Conservation (phyloP, 768 basidiomycete genomes). For the Amanita subjunquillea region DNA sequence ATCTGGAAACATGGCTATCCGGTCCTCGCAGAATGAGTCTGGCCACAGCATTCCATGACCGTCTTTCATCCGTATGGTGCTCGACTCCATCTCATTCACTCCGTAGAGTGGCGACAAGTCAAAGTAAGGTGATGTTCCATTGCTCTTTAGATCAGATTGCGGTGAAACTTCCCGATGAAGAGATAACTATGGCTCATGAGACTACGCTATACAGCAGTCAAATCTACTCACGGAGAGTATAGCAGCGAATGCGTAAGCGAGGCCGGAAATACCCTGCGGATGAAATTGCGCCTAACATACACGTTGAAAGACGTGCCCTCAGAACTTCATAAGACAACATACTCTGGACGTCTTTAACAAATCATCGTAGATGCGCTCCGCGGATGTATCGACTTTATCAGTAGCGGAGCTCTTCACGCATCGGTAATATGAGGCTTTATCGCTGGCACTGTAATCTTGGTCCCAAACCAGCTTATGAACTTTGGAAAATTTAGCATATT, state of each 20-base stretch:
- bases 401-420: not conserved
- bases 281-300: conserved; percentile 1
- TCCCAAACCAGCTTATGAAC: not conserved
- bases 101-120: conserved; percentile 16
- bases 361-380: not conserved
- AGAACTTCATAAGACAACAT: not conserved
- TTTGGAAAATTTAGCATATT: not conserved
- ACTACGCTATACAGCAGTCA: not conserved
- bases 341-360: not conserved
- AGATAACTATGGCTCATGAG: conserved; percentile 6
- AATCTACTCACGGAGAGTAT: conserved; percentile 8
- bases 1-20: conserved; percentile 7
- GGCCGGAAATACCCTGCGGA: conserved; percentile 9
- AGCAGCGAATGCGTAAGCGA: conserved; percentile 6
- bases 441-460: not conserved
- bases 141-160: not conserved
- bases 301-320: not conserved
- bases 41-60: conserved; percentile 14
- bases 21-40: conserved; percentile 14
- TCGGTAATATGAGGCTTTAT: not conserved
- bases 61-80: conserved; percentile 12
- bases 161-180: conserved; percentile 4
- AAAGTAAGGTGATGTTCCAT: conserved; percentile 10
- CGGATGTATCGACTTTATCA: not conserved
- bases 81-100: conserved; percentile 7